Base-by-base conservation (phyloP, 805 yeast genomes). In the Kuraishia hungarica region DNA sequence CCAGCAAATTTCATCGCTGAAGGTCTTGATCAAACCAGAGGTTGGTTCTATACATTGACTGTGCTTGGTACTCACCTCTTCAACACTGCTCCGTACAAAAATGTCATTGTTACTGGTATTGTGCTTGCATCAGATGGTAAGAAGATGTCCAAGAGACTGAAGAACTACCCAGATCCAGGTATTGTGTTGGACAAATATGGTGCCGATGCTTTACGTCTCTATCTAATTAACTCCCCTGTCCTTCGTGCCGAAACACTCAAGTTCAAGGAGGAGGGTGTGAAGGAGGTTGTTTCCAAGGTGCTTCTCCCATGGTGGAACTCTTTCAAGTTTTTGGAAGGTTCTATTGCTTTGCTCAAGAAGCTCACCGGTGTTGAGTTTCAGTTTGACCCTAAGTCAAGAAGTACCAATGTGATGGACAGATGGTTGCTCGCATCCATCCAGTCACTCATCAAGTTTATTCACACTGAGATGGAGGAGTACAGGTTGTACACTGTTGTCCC, bases 21-120 rank as follows among this genome's bases (percentile, higher is more conserved):
- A 79, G 99, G 99, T 75, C 82, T 94, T 64, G 99, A 94, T 75
- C 99, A 94, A 78, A 94, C 99, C 57, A 89, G 99, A 83, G 99
- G 99, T 70, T 94, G 99, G 99, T 94, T 94, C 76, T 94, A 94
- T 74, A 94, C 99, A 54, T 80, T 94, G 71, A 86, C 96, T 51
- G 97, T 94, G 23, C 80, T 94, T 66, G 99, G 98, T 71, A 89
- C 97, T 56, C 97, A 93, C 65, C 76, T 94, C 64, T 94, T 94
- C 76, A 86, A 87, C 66, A 81, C 85, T 57, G 96, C 96, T 60
- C 98, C 99, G 52, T 94, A 87, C 79, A 77, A 93, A 73, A 94
- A 94, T 71, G 97, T 92, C 60, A 89, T 94, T 70, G 99, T 94
- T 53, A 79, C 91, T 49, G 99, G 99, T 79, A 89, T 94, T 68